Base-by-base conservation (phyloP, 192 early-diverging fungal species). In the Funneliformis mosseae region DNA sequence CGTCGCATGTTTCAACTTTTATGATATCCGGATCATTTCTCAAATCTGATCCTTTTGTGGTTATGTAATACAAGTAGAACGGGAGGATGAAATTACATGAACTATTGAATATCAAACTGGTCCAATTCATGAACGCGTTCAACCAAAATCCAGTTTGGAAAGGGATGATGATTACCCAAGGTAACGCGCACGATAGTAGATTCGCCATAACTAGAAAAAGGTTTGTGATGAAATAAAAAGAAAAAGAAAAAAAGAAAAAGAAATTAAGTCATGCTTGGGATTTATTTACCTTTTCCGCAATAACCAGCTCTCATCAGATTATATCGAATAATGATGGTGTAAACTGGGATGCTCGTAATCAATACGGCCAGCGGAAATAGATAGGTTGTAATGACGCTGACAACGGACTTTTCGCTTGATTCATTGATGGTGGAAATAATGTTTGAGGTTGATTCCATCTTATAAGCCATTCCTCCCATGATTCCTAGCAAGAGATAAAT, bases 261-360 rank as follows among this genome's bases (percentile, higher is more conserved):
- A 33, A 33, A 33, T 33, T 33, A 33, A 3, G 3, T 33, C 33
- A 3, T 33, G 3, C 33, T 33, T 33, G 0, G 33, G 3, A 33
- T 33, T 69, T 78, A n/a, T 39, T 69, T 78, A 89, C 85, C 63
- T 83, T 83, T 83, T 45, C 78, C 82, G 75, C 90, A 86, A 8
- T 89, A 33, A 46, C 87, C 78, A 78, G 84, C 81, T 43, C 87
- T 88, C 21, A 91, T 70, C 62, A 93, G 43, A 76, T 91, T 90
- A 43, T 90, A 76, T 48, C 87, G 84, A n/a, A 92, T 83, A 45
- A 94, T 89, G 74, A 94, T 92, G 23, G 91, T 92, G 39, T 87
- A 88, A 25, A 93, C 91, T 0, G 93, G 92, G 76, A 94, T 93
- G 11, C 90, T 91, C 9, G 93, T 91, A 63, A 93, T 82, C 25